Conservation (phyloP, 345 rosid genomes). For the Linum tenue region DNA sequence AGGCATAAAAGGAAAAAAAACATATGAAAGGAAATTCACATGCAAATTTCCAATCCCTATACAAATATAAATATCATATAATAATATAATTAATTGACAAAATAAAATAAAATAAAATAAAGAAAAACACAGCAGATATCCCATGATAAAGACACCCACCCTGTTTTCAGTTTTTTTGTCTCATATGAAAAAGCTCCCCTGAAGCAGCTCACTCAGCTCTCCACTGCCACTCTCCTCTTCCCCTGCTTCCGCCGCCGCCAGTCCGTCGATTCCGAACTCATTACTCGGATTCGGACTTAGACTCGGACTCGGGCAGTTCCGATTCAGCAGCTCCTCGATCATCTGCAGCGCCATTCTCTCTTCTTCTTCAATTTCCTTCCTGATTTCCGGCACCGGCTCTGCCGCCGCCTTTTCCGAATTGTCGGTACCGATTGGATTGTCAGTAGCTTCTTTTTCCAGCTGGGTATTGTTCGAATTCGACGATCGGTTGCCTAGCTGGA, state of each 20-base stretch:
- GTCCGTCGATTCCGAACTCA: not conserved
- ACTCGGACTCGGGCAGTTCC: conserved; percentile 9
- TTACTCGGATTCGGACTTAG: not conserved
- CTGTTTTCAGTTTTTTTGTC: too few relatives aligned
- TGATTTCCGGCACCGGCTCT: not conserved
- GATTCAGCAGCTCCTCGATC: conserved; percentile 33
- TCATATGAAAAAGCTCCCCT: too few relatives aligned
- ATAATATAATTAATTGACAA: too few relatives aligned
- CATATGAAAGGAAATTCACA: too few relatives aligned
- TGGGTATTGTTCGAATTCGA: not conserved
- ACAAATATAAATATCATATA: too few relatives aligned
- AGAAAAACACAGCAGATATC: too few relatives aligned
- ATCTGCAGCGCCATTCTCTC: conserved; percentile 31
- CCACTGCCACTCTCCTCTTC: not conserved
- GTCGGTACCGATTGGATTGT: not conserved
- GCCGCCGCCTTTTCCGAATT: not conserved
- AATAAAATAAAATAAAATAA: too few relatives aligned
- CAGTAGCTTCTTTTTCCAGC: not conserved
- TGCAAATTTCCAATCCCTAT: too few relatives aligned
- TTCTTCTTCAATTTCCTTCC: conserved; percentile 16
- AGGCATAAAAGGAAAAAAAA: too few relatives aligned
- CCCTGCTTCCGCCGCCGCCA: not conserved
- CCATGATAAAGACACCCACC: too few relatives aligned
- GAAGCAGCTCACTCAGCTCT: not conserved
- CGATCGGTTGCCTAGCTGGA: conserved; percentile 20